These are phyloP conservation scores for Lyophyllum atratum DNA, from an alignment of 768 basidiomycete genomes.

Conservation along the genomic window DNA sequence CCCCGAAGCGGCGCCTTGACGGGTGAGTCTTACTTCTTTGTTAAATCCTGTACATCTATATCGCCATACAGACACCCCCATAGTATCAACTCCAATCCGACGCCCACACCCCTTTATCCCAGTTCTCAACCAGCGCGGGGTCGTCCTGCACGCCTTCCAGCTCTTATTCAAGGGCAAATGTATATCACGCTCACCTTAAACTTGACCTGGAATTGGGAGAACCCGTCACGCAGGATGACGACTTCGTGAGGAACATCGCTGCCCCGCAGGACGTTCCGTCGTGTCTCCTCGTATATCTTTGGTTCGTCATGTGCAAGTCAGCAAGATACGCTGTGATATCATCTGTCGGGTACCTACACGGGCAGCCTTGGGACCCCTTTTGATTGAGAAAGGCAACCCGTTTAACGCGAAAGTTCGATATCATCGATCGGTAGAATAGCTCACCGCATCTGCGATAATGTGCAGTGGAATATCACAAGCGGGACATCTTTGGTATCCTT, in stretches of 20 bases:
- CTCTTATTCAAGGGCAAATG: background rate
- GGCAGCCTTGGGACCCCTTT: slow-evolving; percentile 79
- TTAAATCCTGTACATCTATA: background rate
- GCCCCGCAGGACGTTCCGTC: slow-evolving; percentile 45
- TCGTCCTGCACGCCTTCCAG: slow-evolving; percentile 46
- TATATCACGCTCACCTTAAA: slow-evolving; percentile 53
- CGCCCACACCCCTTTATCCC: slow-evolving; percentile 68
- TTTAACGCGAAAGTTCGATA: background rate
- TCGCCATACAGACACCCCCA: background rate
- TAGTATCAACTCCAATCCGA: slow-evolving; percentile 35
- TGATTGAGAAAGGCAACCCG: slow-evolving; percentile 6
- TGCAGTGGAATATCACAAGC: slow-evolving; percentile 76
- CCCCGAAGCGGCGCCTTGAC: background rate
- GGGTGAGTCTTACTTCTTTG: background rate
- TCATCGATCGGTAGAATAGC: slow-evolving; percentile 24
- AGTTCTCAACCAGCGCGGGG: slow-evolving; percentile 72
- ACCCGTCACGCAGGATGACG: slow-evolving; percentile 70
- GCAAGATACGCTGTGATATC: background rate
- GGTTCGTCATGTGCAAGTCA: slow-evolving; percentile 7
- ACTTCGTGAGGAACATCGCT: slow-evolving; percentile 54
- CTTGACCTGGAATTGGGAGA: slow-evolving; percentile 66
- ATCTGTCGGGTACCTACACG: slow-evolving; percentile 42
- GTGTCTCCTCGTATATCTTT: slow-evolving; percentile 71
- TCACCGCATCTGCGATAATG: slow-evolving; percentile 74
- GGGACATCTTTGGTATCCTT: slow-evolving; percentile 61